Evolutionary conservation across 2,329 filamentous ascomycete genomes (phyloP), one percentile per base, ranked within the genome.

Genomic region (Cordyceps farinosa): DNA sequence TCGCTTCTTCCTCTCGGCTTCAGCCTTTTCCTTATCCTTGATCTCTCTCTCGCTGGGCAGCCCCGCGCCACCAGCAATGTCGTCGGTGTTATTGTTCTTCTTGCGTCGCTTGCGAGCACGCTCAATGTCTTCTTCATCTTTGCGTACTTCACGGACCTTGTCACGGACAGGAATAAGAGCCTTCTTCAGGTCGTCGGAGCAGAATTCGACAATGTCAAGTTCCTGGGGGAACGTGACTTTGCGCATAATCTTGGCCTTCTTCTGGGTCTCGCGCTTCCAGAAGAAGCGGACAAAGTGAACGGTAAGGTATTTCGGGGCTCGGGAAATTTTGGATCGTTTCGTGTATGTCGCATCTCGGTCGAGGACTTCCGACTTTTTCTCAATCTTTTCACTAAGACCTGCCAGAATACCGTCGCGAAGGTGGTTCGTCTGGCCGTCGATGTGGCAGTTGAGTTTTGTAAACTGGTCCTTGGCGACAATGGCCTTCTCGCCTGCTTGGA

Each of bases 221-320:
- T 99, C 95, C 57, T 91, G 88, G 7, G 94, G 94, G 74, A 99
- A 99, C 0, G 92, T 94, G 63, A 99, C 95, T 79, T 98, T 99
- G 74, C 93, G 91, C 91, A 99, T 94, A 70, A 99, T 99, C 84
- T 99, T 99, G 68, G 94, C 93, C 83, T 99, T 99, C 82, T 98
- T 98, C 77, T 96, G 90, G 3, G 91, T 92, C 69, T 96, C 92
- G 53, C 90, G 87, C 73, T 96, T 94, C 95, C 95, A 99, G 80
- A 94, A 97, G 80, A 99, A 99, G 67, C 95, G 91, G 63, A 99
- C 91, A 75, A 99, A 97, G 77, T 99, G 95, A 4, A 99, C 91
- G 0, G 95, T 95, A 51, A 99, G 84, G 74, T 99, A 97, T 76
- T 97, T 96, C 22, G 95, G 95, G 55, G 97, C 81, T 27, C 94